phyloP scores from a whole-genome alignment of 805 yeast genomes.

The Middelhovenomyces tepae region DNA sequence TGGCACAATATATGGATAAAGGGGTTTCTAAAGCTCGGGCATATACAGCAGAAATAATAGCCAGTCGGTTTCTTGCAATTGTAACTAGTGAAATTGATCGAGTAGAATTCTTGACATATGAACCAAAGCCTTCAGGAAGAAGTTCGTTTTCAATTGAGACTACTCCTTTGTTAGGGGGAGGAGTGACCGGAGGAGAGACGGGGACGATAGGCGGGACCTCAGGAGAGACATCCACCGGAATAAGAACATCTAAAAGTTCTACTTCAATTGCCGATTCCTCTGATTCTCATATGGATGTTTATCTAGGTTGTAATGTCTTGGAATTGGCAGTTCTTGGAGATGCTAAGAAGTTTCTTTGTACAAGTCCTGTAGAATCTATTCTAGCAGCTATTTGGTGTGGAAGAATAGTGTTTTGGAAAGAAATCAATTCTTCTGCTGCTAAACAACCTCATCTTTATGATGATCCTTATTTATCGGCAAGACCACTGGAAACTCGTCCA shows the following conservation, averaged over 20 bases:
- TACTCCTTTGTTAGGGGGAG: no score
- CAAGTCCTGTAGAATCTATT: constrained; percentile 22
- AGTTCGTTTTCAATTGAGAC: no score
- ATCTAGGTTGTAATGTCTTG: constrained; percentile 16
- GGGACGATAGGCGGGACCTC: no score
- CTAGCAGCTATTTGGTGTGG: constrained; percentile 26
- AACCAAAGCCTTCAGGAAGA: no score
- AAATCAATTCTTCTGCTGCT: constrained; percentile 18
- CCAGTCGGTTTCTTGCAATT: constrained; percentile 20
- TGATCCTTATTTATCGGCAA: constrained; percentile 4
- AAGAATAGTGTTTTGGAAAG: constrained; percentile 27
- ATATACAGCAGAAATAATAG: constrained; percentile 24
- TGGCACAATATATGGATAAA: constrained; percentile 10
- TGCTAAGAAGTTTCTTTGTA: constrained; percentile 23
- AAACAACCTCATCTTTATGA: constrained; percentile 20
- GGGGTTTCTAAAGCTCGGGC: constrained; percentile 24
- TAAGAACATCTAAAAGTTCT: no score
- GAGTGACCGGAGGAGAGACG: no score
- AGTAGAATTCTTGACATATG: constrained; percentile 14
- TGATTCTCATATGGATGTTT: constrained; percentile 7
- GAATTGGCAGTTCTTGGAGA: constrained; percentile 23
- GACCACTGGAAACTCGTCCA: constrained; percentile 6
- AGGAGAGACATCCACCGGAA: no score
- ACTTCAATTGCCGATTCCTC: constrained; percentile 7
- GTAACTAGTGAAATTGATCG: constrained; percentile 17